Conservation (phyloP, 139 green algal species). For the Chlorella sp. region DNA sequence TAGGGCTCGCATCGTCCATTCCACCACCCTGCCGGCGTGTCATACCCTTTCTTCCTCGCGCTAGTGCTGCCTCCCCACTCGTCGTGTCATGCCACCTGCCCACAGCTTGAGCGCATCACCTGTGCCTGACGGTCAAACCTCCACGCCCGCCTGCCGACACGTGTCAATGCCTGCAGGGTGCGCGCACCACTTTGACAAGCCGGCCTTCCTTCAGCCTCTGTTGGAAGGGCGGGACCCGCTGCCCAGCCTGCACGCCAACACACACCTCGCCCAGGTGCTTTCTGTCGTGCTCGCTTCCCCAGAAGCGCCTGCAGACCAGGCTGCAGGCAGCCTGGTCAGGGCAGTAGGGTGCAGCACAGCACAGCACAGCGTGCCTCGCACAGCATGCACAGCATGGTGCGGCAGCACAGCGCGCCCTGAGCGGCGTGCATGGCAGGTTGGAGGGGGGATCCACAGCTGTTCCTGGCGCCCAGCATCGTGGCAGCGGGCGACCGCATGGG, state of each 20-base stretch:
- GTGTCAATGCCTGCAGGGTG: conserved; percentile 25
- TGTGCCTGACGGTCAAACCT: background rate
- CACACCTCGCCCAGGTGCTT: conserved; percentile 75
- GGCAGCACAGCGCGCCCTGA: no score
- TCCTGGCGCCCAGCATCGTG: no score
- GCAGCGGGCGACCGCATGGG: no score
- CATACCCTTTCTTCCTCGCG: background rate
- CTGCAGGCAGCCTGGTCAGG: background rate
- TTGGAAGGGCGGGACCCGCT: conserved; percentile 51
- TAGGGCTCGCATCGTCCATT: background rate
- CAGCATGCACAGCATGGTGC: no score
- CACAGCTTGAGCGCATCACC: no score
- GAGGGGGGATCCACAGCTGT: no score
- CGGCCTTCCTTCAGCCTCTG: conserved; percentile 57
- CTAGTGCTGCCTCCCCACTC: no score
- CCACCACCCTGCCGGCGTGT: background rate
- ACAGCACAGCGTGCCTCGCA: no score
- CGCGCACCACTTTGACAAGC: conserved; percentile 67
- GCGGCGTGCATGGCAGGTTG: no score
- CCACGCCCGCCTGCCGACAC: background rate
- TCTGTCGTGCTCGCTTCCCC: background rate
- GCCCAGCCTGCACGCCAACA: conserved; percentile 73
- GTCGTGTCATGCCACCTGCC: no score
- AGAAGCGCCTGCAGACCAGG: background rate
- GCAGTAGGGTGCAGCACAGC: no score